Evolutionary conservation across 768 basidiomycete genomes (phyloP), one percentile per base, ranked within the genome.

Genomic region (Podaxis sp.): DNA sequence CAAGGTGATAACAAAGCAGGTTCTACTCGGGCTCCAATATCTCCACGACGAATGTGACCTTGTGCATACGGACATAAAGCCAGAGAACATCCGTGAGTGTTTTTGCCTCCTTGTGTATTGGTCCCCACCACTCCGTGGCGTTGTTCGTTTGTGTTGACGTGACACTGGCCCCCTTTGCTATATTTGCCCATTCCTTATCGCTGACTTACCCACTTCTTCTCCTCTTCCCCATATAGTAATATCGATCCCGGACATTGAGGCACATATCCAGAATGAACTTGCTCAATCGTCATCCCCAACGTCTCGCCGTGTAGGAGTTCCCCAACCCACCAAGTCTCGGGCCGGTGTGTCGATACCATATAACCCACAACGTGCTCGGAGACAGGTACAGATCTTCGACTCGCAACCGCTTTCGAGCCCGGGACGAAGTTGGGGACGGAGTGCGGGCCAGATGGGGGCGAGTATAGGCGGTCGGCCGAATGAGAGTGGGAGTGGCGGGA

Each of bases 61-160:
- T 44, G 93, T 96, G 28, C 95, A 97, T 71, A 97, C 95, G 22
- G 91, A 93, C 68, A 89, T 96, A 63, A 96, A 97, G 75, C 95
- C 95, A 60, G 95, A 97, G 81, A 97, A 97, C 72, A 94, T 97
- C 64, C 79, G 95, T 96, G 71, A 80, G 93, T 81, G 12, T 63
- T 64, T 54, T 42, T 63, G 26, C 48, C 49, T 55, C 30, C 61
- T 63, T 54, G 38, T 42, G 48, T 55, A 24, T 12, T 9, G 33
- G 30, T 40, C 54, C 54, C 63, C 64, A 51, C 19, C 54, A 39
- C 24, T 24, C 52, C 58, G 44, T 46, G 44, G 44, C 44, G 44
- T 46, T 22, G 44, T 64, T 66, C 63, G 39, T 65, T 61, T 64
- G 54, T 55, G 53, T 52, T 66, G 65, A 65, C 63, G 59, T 64